Evolutionary conservation across 1,284 basidiomycete genomes (phyloP), one percentile per base, ranked within the genome.

Genomic region (Gymnopus androsaceus): DNA sequence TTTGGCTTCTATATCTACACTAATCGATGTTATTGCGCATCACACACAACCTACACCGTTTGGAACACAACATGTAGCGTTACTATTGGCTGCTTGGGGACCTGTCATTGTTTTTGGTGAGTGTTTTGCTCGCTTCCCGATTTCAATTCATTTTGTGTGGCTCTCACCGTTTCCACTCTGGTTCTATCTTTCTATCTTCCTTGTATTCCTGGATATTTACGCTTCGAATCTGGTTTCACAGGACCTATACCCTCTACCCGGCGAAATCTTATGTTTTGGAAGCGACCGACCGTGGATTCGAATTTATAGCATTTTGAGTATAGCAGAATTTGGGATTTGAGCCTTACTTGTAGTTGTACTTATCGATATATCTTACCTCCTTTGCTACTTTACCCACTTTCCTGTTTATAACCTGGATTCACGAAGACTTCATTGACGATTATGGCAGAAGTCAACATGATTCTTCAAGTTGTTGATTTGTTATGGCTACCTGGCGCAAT

Each of bases 401-500:
- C n/a, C n/a, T n/a, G n/a, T n/a, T n/a, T n/a, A n/a, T n/a, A n/a
- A n/a, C n/a, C n/a, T n/a, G n/a, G n/a, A n/a, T n/a, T n/a, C n/a
- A n/a, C n/a, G n/a, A n/a, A n/a, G n/a, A n/a, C n/a, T n/a, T n/a
- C n/a, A n/a, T n/a, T n/a, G n/a, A n/a, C n/a, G n/a, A n/a, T n/a
- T n/a, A n/a, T n/a, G n/a, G n/a, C n/a, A n/a, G n/a, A n/a, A n/a
- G n/a, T n/a, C n/a, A n/a, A n/a, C n/a, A n/a, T n/a, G n/a, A n/a
- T n/a, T n/a, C n/a, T n/a, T n/a, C n/a, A n/a, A n/a, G n/a, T n/a
- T n/a, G n/a, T n/a, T n/a, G n/a, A n/a, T n/a, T n/a, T n/a, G 25
- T 12, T 17, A 72, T 67, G 83, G 82, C 81, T 84, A 80, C 82
- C 82, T 87, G 74, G 84, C 83, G 82, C 83, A 85, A 85, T 86